Evolutionary conservation across 2,329 filamentous ascomycete genomes (phyloP).

Genomic region (Neonectria sp.): DNA sequence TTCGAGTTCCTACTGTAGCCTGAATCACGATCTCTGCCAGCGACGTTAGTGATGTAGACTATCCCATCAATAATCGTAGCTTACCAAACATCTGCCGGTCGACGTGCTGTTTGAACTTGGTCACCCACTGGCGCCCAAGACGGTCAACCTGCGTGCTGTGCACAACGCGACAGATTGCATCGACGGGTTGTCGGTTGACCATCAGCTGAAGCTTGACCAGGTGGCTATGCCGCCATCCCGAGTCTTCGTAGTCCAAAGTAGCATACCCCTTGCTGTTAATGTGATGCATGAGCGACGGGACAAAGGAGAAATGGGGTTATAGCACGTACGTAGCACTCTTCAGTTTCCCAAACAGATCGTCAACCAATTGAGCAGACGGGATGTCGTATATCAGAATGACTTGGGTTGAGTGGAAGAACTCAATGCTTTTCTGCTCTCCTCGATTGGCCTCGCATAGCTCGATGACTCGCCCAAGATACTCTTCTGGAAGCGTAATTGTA

Average conservation of each 20-base stretch:
- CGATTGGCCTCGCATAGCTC: slow-evolving; percentile 94
- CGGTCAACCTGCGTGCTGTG: slow-evolving; percentile 86
- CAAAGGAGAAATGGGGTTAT: neutral
- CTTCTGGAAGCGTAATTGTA: slow-evolving; percentile 92
- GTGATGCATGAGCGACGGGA: neutral
- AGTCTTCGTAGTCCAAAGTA: slow-evolving; percentile 96
- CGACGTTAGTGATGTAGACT: slow-evolving; percentile 15
- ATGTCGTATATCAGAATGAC: slow-evolving; percentile 95
- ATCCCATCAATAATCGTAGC: slow-evolving; percentile 26
- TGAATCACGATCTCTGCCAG: slow-evolving; percentile 88
- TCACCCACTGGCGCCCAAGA: slow-evolving; percentile 89
- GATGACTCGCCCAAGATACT: slow-evolving; percentile 94
- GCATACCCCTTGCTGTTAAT: slow-evolving; percentile 84
- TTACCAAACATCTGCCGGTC: slow-evolving; percentile 90
- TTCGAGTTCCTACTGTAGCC: slow-evolving; percentile 84
- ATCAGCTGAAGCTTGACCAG: slow-evolving; percentile 93
- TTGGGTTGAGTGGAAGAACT: slow-evolving; percentile 92
- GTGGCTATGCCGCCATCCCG: slow-evolving; percentile 84
- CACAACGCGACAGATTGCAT: slow-evolving; percentile 93
- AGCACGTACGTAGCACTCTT: slow-evolving; percentile 81
- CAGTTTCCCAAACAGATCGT: slow-evolving; percentile 97
- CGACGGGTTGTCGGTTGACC: slow-evolving; percentile 93
- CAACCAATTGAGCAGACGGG: slow-evolving; percentile 90
- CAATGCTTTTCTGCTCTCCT: slow-evolving; percentile 87
- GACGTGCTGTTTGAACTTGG: slow-evolving; percentile 97